Evolutionary conservation across 129 eudicot species (phyloP), one percentile per base, ranked within the genome.

Genomic region (Flaveria brownii): DNA sequence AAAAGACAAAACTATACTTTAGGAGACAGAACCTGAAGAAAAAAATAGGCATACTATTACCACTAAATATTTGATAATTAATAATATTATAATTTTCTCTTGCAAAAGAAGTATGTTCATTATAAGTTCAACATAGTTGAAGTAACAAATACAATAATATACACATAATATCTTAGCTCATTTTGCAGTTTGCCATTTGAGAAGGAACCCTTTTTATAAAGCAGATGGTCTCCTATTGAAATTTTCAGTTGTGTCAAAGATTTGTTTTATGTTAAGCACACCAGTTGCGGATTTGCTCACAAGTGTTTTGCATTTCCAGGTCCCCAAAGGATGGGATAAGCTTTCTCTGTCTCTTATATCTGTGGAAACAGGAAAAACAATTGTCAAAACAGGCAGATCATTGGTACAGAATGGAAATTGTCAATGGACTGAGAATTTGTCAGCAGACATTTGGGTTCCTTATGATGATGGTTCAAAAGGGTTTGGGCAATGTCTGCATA

Each of bases 311-410:
- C 74, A 33, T 25, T 78, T 83, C 15, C 85, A 90, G 96, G 96
- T 87, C 49, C 96, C 96, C 26, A 90, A 82, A 83, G 96, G 96
- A 73, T 90, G 96, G 96, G 92, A 90, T 78, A 87, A 82, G 83
- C 90, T 90, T 69, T 86, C 74, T 23, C 61, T 90, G 47, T 85
- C 88, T 71, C 78, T 90, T 52, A 63, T 82, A 78, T 90, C 96
- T 51, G 80, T 79, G 45, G 90, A 87, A 80, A 84, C 90, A 64
- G 96, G 91, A 63, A 88, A 90, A 81, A 80, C 87, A 14, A 77
- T 85, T 2, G 71, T 77, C 68, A 90, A 90, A 81, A 70, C 89
- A 56, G 92, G 86, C 52, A 87, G 83, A 79, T 82, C 86, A 50
- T 75, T 71, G 6, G 88, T 81, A 45, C 86, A 82, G 66, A 87